phyloP scores from a whole-genome alignment of 805 yeast genomes.

The Yarrowia sp. region DNA sequence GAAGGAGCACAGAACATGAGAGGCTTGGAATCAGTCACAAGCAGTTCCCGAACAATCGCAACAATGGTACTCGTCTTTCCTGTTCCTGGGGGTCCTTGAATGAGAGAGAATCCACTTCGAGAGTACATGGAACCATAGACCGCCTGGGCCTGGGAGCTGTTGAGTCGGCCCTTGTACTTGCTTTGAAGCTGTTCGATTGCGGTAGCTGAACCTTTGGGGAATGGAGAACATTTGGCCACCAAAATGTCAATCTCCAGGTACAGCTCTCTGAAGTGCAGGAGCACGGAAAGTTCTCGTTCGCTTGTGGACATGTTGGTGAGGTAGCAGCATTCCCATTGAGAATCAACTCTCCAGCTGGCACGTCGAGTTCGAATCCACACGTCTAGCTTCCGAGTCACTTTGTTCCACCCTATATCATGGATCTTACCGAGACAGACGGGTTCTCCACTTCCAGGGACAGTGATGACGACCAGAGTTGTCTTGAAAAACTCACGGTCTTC shows the following conservation, averaged over 20 bases:
- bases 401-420: background rate
- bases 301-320: background rate
- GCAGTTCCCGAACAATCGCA: background rate
- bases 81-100: slow-evolving; percentile 24
- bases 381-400: background rate
- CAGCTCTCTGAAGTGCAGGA: background rate
- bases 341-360: background rate
- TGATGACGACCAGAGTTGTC: background rate
- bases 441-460: slow-evolving; percentile 3
- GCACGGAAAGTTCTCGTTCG: background rate
- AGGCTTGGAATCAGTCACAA: background rate
- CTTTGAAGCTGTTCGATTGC: background rate
- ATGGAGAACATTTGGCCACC: background rate
- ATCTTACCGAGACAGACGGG: slow-evolving; percentile 1
- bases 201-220: background rate
- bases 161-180: background rate
- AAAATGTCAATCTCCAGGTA: background rate
- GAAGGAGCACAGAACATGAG: slow-evolving; percentile 19
- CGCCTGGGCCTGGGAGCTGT: background rate
- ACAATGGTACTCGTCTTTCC: slow-evolving; percentile 17
- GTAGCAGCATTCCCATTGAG: background rate
- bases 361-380: background rate
- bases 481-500: background rate
- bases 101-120: background rate
- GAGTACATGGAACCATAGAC: background rate